These are phyloP conservation scores for Phaeosphaeria sp. DNA, from an alignment of 2,329 filamentous ascomycete genomes.

Conservation along the genomic window DNA sequence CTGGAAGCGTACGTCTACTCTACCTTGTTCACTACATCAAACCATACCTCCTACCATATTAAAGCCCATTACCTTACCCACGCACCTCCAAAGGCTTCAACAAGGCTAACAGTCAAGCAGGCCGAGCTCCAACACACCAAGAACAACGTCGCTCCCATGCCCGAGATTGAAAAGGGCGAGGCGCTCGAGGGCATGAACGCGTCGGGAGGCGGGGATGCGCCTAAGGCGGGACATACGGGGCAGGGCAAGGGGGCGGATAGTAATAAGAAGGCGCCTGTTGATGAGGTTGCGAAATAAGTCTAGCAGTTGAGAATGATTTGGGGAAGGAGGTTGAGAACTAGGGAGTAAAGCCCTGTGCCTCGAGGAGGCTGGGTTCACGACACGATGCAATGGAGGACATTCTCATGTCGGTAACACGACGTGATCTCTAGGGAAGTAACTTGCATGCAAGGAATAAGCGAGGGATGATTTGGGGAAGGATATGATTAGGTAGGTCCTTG, in stretches of 20 bases:
- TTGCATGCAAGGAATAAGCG: too few relatives aligned
- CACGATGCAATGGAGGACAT: too few relatives aligned
- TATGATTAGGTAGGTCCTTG: too few relatives aligned
- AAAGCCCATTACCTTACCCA: neutral
- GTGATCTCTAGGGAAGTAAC: too few relatives aligned
- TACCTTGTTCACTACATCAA: too few relatives aligned
- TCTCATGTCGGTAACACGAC: too few relatives aligned
- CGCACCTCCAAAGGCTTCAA: neutral
- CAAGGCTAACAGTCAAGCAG: slow-evolving; percentile 11
- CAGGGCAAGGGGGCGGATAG: slow-evolving; percentile 23
- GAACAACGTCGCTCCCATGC: slow-evolving; percentile 49
- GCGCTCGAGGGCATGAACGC: slow-evolving; percentile 44
- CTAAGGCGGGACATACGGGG: slow-evolving; percentile 16
- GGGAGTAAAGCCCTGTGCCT: too few relatives aligned
- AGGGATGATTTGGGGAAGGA: neutral
- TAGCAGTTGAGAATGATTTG: too few relatives aligned
- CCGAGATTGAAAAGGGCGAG: slow-evolving; percentile 48
- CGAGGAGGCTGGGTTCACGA: too few relatives aligned
- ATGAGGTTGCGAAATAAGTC: slow-evolving; percentile 29
- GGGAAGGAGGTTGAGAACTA: too few relatives aligned
- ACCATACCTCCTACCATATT: neutral
- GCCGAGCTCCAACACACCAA: slow-evolving; percentile 45
- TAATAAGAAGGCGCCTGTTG: slow-evolving; percentile 27
- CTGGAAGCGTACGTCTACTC: slow-evolving; percentile 37
- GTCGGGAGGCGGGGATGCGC: slow-evolving; percentile 40